Conservation (phyloP, 2,329 filamentous ascomycete genomes). For the Epichloe hybrida region DNA sequence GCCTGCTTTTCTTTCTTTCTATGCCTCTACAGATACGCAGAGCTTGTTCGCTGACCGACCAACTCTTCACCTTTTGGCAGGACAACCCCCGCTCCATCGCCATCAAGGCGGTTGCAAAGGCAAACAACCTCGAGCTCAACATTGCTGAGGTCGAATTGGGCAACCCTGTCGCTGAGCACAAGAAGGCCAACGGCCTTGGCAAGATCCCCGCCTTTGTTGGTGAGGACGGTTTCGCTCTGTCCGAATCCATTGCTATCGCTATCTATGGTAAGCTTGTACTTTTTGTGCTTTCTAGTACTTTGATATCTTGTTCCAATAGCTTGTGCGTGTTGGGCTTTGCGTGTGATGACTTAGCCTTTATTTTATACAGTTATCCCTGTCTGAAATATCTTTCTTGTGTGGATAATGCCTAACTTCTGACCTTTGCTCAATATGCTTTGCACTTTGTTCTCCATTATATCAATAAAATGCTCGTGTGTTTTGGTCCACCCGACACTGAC, state of each 20-base stretch:
- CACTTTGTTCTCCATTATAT: neutral
- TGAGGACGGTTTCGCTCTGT: constrained; percentile 78
- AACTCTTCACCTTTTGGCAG: constrained; percentile 30
- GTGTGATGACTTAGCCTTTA: constrained; percentile 59
- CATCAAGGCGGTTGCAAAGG: constrained; percentile 90
- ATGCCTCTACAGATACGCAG: neutral
- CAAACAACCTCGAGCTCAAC: constrained; percentile 88
- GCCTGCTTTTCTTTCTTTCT: constrained; percentile 8
- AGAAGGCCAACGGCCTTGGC: constrained; percentile 73
- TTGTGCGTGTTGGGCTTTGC: neutral
- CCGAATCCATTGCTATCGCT: constrained; percentile 85
- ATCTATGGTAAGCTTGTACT: constrained; percentile 71
- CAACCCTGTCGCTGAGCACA: constrained; percentile 61
- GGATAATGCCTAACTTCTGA: constrained; percentile 87
- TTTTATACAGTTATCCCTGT: constrained; percentile 95
- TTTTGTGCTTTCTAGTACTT: neutral
- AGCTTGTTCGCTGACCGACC: neutral
- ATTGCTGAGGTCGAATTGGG: constrained; percentile 56
- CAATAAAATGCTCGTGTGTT: neutral
- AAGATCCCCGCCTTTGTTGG: constrained; percentile 91
- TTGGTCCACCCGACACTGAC: constrained; percentile 17
- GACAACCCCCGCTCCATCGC: constrained; percentile 77
- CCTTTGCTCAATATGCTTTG: constrained; percentile 17
- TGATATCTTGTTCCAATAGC: neutral
- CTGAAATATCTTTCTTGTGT: constrained; percentile 67